Evolutionary conservation across 2,329 filamentous ascomycete species (phyloP).

Genomic region (Talaromyces rugulosus): DNA sequence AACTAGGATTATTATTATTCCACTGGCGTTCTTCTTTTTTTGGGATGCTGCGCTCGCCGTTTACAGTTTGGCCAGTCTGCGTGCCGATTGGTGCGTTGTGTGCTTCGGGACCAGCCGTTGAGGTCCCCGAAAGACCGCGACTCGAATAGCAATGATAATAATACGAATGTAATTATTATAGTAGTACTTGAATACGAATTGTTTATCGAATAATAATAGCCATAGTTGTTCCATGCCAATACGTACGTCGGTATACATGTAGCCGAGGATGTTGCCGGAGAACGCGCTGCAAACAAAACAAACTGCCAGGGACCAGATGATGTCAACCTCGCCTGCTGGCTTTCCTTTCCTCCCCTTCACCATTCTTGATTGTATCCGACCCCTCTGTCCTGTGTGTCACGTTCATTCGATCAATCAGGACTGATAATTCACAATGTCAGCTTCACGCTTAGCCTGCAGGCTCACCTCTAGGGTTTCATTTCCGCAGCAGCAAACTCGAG

Average conservation of each 20-base stretch:
- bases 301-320: background rate
- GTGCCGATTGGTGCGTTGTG: background rate
- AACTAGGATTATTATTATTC: no score
- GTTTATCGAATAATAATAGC: no score
- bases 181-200: no score
- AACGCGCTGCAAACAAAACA: background rate
- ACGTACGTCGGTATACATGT: no score
- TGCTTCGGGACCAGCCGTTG: background rate
- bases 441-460: slow-evolving; percentile 3
- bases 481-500: slow-evolving; percentile 9
- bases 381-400: background rate
- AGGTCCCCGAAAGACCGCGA: background rate
- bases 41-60: no score
- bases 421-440: slow-evolving; percentile 4
- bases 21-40: no score
- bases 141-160: background rate
- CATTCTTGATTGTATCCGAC: background rate
- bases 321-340: background rate
- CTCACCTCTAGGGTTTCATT: background rate
- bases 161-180: no score
- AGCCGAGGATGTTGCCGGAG: background rate
- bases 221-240: no score
- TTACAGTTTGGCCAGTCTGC: background rate
- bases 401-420: background rate
- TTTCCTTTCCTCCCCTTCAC: background rate